These are phyloP conservation scores for Saksenaea vasiformis DNA, from an alignment of 371 early-diverging fungal genomes.

Conservation along the genomic window DNA sequence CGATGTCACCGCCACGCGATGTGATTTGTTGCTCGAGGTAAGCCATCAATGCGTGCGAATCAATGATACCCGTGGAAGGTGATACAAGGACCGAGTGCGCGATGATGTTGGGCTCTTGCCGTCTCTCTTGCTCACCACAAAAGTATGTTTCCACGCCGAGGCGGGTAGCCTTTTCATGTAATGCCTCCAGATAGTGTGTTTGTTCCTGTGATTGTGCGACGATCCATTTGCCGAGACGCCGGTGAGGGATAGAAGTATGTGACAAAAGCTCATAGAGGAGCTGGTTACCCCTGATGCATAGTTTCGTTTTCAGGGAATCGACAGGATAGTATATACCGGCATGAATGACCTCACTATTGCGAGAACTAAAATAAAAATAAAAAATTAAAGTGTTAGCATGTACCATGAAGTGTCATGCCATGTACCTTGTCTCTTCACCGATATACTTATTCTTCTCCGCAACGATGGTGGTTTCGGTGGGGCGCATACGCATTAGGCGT, in stretches of 20 bases:
- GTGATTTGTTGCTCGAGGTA: constrained; percentile 49
- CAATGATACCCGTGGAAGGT: constrained; percentile 83
- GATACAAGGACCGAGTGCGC: constrained; percentile 63
- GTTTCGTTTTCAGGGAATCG: constrained; percentile 73
- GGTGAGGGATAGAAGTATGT: constrained; percentile 50
- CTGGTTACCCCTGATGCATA: constrained; percentile 80
- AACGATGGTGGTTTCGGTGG: constrained; percentile 54
- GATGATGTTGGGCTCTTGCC: constrained; percentile 64
- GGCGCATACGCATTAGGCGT: constrained; percentile 49
- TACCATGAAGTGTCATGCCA: background rate
- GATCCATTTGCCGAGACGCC: constrained; percentile 77
- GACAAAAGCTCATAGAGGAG: constrained; percentile 68
- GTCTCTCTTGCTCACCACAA: constrained; percentile 33
- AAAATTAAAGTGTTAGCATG: background rate
- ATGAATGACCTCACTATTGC: constrained; percentile 93
- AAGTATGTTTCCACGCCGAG: constrained; percentile 68
- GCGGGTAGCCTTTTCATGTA: constrained; percentile 59
- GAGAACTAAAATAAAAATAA: constrained; percentile 54
- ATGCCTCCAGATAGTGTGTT: constrained; percentile 52
- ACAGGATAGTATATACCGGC: constrained; percentile 88
- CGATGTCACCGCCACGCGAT: constrained; percentile 52
- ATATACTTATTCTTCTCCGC: constrained; percentile 66
- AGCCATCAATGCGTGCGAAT: constrained; percentile 72
- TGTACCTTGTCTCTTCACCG: constrained; percentile 75
- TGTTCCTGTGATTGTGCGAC: constrained; percentile 67